Base-by-base conservation (phyloP, 2,329 filamentous ascomycete genomes). In the Myriosclerotinia curreyana region DNA sequence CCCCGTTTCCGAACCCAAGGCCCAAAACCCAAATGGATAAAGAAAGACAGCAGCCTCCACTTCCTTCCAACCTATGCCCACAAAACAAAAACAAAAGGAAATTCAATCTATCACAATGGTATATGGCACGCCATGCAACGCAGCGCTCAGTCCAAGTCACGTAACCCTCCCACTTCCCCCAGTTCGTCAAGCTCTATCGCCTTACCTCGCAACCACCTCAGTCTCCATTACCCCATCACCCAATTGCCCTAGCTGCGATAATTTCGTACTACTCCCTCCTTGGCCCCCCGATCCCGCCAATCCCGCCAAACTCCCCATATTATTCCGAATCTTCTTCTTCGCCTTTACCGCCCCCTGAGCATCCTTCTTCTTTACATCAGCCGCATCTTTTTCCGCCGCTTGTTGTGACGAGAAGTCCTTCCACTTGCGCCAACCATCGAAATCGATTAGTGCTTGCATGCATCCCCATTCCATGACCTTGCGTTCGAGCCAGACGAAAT, bases 391-490 rank as follows among this genome's bases (percentile, higher is more conserved):
- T 81, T 73, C 66, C 28, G 52, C 66, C n/a, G 59, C 48, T 44
- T 62, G 60, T 38, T 62, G 60, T n/a, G 38, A 48, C 22, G 51
- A 55, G 73, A 91, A 94, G 72, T 95, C 91, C 76, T 96, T 96
- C 95, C 95, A 99, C 76, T 92, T 92, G 63, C 93, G 86, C 95
- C 95, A 99, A 67, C 95, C 95, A 75, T 98, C 94, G 75, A 95
- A 98, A 79, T 99, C 95, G 73, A 99, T 98, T 31, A 99, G 83
- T 12, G 95, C 95, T 79, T 98, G 95, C 95, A 99, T 99, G 80
- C 95, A 98, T 64, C 95, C 95, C 95, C 95, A 99, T 81, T 99
- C 95, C 79, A 96, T 97, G 71, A 98, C 93, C 77, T 99, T 99
- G 65, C 94, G 87, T 76, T 97, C 92, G 34, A 99, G 85, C 93